Base-by-base conservation (phyloP, 768 basidiomycete genomes). In the Mycena latifolia region DNA sequence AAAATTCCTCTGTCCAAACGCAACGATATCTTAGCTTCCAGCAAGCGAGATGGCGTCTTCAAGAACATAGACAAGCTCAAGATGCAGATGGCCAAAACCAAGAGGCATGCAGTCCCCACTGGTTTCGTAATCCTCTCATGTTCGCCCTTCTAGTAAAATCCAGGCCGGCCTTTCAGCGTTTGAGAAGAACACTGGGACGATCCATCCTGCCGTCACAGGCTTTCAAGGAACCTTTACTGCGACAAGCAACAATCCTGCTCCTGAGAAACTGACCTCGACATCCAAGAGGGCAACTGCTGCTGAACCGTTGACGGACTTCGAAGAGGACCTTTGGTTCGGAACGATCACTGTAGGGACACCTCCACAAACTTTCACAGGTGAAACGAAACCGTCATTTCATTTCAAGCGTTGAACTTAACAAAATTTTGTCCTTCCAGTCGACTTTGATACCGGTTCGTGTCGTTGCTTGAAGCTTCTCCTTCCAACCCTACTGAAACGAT, bases 361-460 rank as follows among this genome's bases (percentile, higher is more conserved):
- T 20, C 74, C 82, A 6, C 72, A 74, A 65, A 69, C 63, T 17
- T 86, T 81, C 69, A 79, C 76, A 67, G 85, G 82, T 84, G 68
- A 33, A 33, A 33, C 70, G 48, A 29, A 28, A 17, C n/a, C n/a
- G 20, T n/a, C 62, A 9, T 25, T 14, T 33, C 31, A 28, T 59
- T 48, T n/a, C 58, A 28, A 37, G 37, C 37, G 28, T 33, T 35
- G 31, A n/a, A 31, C 14, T 52, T 53, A 47, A 56, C 46, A 24
- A 64, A 27, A 25, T n/a, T 22, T 31, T 48, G 18, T 58, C n/a
- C 14, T 43, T 63, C 24, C 58, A 83, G 84, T 87, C 46, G 84
- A 85, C 70, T 84, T 86, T 61, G 86, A 86, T 69, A 86, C 85
- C 20, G 84, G 79, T 74, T 62, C 53, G 69, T 55, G 14, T 50